Percentiles rank a stretch among this genome's conserved stretches.
Evolutionary conservation across 2,329 filamentous ascomycete species (phyloP).

Genomic region (Xylaria sp.): DNA sequence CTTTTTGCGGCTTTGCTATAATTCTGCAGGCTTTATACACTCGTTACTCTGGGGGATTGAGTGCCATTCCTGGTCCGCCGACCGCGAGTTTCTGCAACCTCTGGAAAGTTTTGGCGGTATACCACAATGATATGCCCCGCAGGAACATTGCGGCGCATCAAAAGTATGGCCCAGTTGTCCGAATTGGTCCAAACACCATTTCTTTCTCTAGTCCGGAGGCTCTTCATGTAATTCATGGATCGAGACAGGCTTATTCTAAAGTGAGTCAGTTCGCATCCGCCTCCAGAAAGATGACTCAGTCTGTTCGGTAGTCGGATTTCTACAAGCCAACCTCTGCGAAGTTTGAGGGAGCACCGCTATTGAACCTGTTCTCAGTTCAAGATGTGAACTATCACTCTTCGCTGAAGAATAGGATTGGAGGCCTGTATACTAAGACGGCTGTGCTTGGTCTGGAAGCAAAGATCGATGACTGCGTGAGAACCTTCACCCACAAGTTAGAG

Average conservation of each 20-base stretch:
- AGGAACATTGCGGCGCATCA: constrained; percentile 9
- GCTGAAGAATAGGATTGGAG: too few relatives aligned
- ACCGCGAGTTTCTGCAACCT: constrained; percentile 20
- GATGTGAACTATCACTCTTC: too few relatives aligned
- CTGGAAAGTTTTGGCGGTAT: constrained; percentile 25
- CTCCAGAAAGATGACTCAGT: too few relatives aligned
- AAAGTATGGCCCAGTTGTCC: constrained; percentile 29
- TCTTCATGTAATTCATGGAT: constrained; percentile 19
- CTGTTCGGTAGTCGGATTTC: too few relatives aligned
- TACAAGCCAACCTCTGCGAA: too few relatives aligned
- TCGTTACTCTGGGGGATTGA: too few relatives aligned
- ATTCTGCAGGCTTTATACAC: too few relatives aligned
- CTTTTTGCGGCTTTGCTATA: too few relatives aligned
- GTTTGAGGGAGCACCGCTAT: not conserved
- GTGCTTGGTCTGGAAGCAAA: constrained; percentile 23
- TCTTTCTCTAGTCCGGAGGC: constrained; percentile 28
- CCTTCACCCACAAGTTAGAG: constrained; percentile 11
- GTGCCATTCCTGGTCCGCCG: constrained; percentile 18
- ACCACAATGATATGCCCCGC: constrained; percentile 25
- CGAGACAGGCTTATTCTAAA: constrained; percentile 23
- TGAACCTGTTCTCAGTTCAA: too few relatives aligned
- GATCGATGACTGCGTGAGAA: constrained; percentile 21
- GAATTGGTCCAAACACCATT: constrained; percentile 28
- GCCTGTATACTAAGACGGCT: too few relatives aligned
- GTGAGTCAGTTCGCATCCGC: constrained; percentile 4